Percentiles rank a stretch among this genome's conserved stretches.
Conservation (phyloP, 2,329 filamentous ascomycete species). For the Colletotrichum shisoi region DNA sequence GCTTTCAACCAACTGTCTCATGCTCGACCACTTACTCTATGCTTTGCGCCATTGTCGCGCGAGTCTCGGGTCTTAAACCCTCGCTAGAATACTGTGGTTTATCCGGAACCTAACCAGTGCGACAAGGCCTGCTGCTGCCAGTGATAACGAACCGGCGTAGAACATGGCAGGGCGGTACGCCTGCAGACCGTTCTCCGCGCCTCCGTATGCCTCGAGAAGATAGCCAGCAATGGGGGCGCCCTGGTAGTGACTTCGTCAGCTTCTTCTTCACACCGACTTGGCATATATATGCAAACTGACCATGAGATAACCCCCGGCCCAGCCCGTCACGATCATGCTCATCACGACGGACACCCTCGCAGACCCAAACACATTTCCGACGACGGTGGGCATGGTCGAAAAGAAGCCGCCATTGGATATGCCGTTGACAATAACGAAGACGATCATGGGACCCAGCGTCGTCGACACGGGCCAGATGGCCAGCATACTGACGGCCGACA, state of each 20-base stretch:
- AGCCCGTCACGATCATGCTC: conserved; percentile 68
- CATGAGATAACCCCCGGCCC: conserved; percentile 68
- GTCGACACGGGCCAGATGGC: conserved; percentile 68
- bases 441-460: conserved; percentile 60
- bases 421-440: conserved; percentile 68
- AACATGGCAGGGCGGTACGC: conserved; percentile 69
- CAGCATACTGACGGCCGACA: conserved; percentile 66
- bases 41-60: too few relatives aligned
- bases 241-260: conserved; percentile 41
- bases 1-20: too few relatives aligned
- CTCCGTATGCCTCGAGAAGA: conserved; percentile 63
- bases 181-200: conserved; percentile 56
- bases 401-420: conserved; percentile 70
- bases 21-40: background rate
- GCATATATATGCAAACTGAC: conserved; percentile 47
- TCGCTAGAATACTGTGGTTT: conserved; percentile 50
- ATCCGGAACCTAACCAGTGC: conserved; percentile 55
- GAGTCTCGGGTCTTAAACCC: conserved; percentile 42
- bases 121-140: conserved; percentile 55
- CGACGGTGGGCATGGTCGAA: conserved; percentile 68
- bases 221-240: conserved; percentile 68
- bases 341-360: conserved; percentile 64
- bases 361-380: conserved; percentile 66
- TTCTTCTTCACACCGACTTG: background rate
- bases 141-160: conserved; percentile 64